Percentiles rank a stretch among this genome's conserved stretches.
phyloP scores from a whole-genome alignment of 352 stramenopile genomes.

The Phytophthora lateralis region DNA sequence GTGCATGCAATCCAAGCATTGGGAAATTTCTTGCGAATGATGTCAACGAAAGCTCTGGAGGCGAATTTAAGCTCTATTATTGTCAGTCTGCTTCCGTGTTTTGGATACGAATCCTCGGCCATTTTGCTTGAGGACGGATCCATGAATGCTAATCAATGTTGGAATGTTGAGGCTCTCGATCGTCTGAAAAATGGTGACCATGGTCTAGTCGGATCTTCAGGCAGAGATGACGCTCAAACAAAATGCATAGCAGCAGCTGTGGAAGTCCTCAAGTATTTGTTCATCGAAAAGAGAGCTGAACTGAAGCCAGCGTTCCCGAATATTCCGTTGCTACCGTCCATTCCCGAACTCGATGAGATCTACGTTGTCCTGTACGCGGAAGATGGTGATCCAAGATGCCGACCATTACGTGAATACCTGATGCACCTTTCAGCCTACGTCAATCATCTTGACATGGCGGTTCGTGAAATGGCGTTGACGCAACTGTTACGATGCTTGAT shows the following conservation, averaged over 20 bases:
- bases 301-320: slow-evolving; percentile 67
- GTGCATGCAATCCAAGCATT: slow-evolving; percentile 72
- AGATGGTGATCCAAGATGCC: slow-evolving; percentile 59
- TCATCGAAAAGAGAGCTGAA: slow-evolving; percentile 68
- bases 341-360: slow-evolving; percentile 72
- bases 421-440: slow-evolving; percentile 61
- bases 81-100: slow-evolving; percentile 83
- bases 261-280: slow-evolving; percentile 67
- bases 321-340: slow-evolving; percentile 71
- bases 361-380: slow-evolving; percentile 59
- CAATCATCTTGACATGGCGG: slow-evolving; percentile 79
- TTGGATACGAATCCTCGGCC: slow-evolving; percentile 49
- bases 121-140: slow-evolving; percentile 44
- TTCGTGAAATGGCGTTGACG: slow-evolving; percentile 77
- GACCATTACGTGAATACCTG: slow-evolving; percentile 57
- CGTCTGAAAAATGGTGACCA: slow-evolving; percentile 11
- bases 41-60: slow-evolving; percentile 81
- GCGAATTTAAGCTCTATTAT: slow-evolving; percentile 88
- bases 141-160: slow-evolving; percentile 28
- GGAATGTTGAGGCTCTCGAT: slow-evolving; percentile 55
- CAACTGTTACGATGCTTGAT: slow-evolving; percentile 75
- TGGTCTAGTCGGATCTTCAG: slow-evolving; percentile 19
- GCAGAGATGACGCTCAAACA: slow-evolving; percentile 14
- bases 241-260: slow-evolving; percentile 39
- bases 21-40: slow-evolving; percentile 79